phyloP scores from a whole-genome alignment of 2,329 filamentous ascomycete species.

The Fusarium vanettenii region DNA sequence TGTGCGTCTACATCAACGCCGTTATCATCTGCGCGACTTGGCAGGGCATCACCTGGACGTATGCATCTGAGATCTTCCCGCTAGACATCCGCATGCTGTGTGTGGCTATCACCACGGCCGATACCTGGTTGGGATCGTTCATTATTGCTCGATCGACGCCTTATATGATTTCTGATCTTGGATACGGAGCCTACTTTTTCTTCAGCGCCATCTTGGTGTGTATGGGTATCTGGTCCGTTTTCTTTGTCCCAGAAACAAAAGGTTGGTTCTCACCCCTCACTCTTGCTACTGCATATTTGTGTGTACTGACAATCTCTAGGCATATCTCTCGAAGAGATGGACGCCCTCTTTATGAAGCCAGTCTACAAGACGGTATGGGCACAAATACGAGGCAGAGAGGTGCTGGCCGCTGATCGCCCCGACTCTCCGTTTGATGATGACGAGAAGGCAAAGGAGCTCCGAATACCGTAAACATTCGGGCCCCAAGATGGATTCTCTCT shows the following conservation, averaged over 20 bases:
- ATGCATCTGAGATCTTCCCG: conserved; percentile 61
- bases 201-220: conserved; percentile 59
- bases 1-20: conserved; percentile 57
- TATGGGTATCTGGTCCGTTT: conserved; percentile 60
- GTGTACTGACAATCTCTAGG: conserved; percentile 34
- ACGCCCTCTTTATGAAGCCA: conserved; percentile 47
- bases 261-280: conserved; percentile 46
- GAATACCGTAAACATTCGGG: conserved; percentile 27
- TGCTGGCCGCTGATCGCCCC: conserved; percentile 33
- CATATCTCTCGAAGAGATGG: conserved; percentile 61
- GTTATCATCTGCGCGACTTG: conserved; percentile 54
- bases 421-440: conserved; percentile 37
- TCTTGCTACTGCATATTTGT: background rate
- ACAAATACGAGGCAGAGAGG: conserved; percentile 33
- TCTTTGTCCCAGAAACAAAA: conserved; percentile 65
- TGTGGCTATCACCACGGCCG: conserved; percentile 49
- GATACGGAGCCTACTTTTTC: conserved; percentile 65
- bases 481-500: conserved; percentile 8
- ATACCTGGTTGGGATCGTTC: conserved; percentile 54
- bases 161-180: conserved; percentile 55
- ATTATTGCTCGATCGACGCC: conserved; percentile 54
- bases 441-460: conserved; percentile 34
- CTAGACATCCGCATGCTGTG: conserved; percentile 51
- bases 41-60: conserved; percentile 58
- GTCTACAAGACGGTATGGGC: conserved; percentile 49